phyloP scores from a whole-genome alignment of 2,329 filamentous ascomycete species.

The Botrytis squamosa region DNA sequence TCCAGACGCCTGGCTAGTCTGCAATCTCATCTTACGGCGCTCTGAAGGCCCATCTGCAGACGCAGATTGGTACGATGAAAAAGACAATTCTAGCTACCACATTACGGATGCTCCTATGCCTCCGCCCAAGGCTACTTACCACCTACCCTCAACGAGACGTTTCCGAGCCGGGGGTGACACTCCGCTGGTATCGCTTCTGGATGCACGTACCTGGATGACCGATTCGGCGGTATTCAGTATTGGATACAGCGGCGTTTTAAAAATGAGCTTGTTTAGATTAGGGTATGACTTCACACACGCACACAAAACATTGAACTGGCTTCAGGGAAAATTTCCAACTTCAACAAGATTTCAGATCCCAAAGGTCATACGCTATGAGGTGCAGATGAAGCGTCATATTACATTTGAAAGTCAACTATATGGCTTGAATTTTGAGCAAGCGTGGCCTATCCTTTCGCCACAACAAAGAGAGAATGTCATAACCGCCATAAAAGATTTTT shows the following conservation, averaged over 20 bases:
- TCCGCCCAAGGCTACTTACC: neutral
- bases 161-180: neutral
- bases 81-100: neutral
- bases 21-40: neutral
- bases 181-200: neutral
- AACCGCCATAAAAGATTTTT: neutral
- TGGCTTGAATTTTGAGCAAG: neutral
- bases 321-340: neutral
- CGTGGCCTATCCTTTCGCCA: neutral
- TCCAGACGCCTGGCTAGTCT: neutral
- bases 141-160: neutral
- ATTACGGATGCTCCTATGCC: slow-evolving; percentile 1
- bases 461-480: neutral
- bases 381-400: neutral
- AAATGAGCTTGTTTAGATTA: neutral
- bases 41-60: neutral
- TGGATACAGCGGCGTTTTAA: neutral
- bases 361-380: neutral
- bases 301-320: neutral
- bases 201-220: fast-evolving
- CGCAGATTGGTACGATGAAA: slow-evolving; percentile 1
- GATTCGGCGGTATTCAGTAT: neutral
- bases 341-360: neutral
- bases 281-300: neutral
- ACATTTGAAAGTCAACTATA: neutral